A percentile compares a stretch with the other conserved stretches of the same genome.
Evolutionary conservation across 1,284 basidiomycete genomes (phyloP).

Genomic region (Ganoderma multipileum): DNA sequence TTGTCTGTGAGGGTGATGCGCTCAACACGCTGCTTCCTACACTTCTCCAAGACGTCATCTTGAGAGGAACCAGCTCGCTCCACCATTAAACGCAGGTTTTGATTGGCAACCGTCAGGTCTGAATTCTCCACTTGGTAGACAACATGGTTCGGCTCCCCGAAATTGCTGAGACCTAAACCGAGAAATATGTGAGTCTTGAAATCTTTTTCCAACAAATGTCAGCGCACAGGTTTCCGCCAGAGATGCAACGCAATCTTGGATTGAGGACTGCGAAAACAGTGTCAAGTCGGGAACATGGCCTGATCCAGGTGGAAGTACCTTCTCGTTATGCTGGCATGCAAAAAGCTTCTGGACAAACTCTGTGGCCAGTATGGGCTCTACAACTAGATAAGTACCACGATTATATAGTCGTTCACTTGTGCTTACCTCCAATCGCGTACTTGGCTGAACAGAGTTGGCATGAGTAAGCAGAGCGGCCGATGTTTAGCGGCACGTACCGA

Average conservation of each 20-base stretch:
- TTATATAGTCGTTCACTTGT: neutral
- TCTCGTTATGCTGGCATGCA: constrained; percentile 73
- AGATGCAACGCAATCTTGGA: constrained; percentile 67
- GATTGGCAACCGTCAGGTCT: constrained; percentile 46
- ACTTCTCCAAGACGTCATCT: constrained; percentile 48
- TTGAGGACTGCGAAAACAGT: constrained; percentile 56
- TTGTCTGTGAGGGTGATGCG: constrained; percentile 52
- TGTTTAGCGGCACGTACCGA: constrained; percentile 47
- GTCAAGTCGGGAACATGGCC: neutral
- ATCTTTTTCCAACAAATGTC: neutral
- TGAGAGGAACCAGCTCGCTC: constrained; percentile 40
- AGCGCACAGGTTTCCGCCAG: constrained; percentile 69
- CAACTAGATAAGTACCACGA: neutral
- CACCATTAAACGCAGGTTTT: constrained; percentile 48
- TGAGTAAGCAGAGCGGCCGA: neutral
- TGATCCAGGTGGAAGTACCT: constrained; percentile 45
- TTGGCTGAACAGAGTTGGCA: constrained; percentile 43
- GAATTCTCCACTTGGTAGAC: constrained; percentile 59
- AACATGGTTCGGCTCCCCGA: constrained; percentile 65
- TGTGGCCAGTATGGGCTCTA: constrained; percentile 56
- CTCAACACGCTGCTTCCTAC: constrained; percentile 51
- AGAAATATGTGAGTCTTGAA: neutral
- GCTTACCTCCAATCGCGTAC: constrained; percentile 65
- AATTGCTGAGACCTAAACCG: constrained; percentile 57
- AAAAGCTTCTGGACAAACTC: constrained; percentile 60